Evolutionary conservation across 2,329 filamentous ascomycete species (phyloP), one percentile per base, ranked within the genome.

Genomic region (Alternaria metachromatica): DNA sequence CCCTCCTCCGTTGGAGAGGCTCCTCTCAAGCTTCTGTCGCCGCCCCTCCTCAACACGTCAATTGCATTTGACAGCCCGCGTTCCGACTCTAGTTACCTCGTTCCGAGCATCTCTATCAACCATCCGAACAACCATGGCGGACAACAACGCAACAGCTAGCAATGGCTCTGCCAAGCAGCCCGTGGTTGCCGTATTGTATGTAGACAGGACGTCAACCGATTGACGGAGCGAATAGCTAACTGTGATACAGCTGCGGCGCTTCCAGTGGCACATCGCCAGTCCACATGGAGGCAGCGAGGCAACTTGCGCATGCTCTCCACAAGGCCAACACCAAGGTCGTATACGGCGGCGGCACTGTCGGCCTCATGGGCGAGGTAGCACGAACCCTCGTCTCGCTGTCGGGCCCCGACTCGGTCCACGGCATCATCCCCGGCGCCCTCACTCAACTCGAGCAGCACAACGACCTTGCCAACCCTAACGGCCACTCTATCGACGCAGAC

Each of bases 321-420:
- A 85, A 87, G 55, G 87, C 92, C 76, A 89, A 92, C 78, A 93
- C 96, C 74, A 87, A 88, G 10, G 88, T 99, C 46, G 94, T 98
- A 68, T 99, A 98, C 81, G 96, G 96, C 71, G 96, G 96, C 71
- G 96, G 96, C 75, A 98, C 95, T 3, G 89, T 93, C 41, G 96
- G 96, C 10, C 87, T 99, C 49, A 99, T 99, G 96, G 96, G 96
- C 76, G 94, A 97, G 78, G 82, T 98, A 11, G 93, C 96, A 49
- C 91, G 90, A 73, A 94, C 93, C 0, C 89, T 99, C 26, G 93
- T 96, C 70, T 86, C 91, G 0, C 88, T 97, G 66, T 89, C 90
- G 6, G 95, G 96, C 3, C 93, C 94, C 0, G 80, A 89, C 55
- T 83, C 91, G 12, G 96, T 98, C 15, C 95, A 97, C 82, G 96